Percentiles rank a stretch among this genome's conserved stretches.
Evolutionary conservation across 2,329 filamentous ascomycete species (phyloP).

Genomic region (Niveomyces coronatus): DNA sequence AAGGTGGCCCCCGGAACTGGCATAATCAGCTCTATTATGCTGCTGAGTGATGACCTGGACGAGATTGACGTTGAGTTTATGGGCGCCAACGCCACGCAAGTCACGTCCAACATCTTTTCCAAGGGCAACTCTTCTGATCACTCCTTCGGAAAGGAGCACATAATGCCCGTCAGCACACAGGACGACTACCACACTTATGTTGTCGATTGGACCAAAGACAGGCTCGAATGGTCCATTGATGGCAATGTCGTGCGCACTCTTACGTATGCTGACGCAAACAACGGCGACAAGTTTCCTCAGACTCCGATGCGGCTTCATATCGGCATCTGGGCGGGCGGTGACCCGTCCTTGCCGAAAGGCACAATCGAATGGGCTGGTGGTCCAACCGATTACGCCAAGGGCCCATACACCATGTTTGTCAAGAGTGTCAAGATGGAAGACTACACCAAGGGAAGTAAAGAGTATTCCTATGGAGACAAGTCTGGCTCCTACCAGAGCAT

Average conservation of each 20-base stretch:
- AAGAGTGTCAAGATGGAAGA: slow-evolving; percentile 47
- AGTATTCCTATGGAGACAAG: slow-evolving; percentile 55
- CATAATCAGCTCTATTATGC: slow-evolving; percentile 72
- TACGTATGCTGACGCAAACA: slow-evolving; percentile 49
- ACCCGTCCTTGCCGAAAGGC: slow-evolving; percentile 41
- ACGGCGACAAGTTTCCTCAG: slow-evolving; percentile 58
- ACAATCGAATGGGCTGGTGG: slow-evolving; percentile 64
- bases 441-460: slow-evolving; percentile 46
- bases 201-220: slow-evolving; percentile 58
- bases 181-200: slow-evolving; percentile 65
- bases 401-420: slow-evolving; percentile 66
- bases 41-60: slow-evolving; percentile 74
- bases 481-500: slow-evolving; percentile 56
- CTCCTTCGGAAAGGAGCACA: slow-evolving; percentile 52
- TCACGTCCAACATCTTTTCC: slow-evolving; percentile 69
- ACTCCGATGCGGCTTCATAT: slow-evolving; percentile 63
- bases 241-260: slow-evolving; percentile 53
- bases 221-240: slow-evolving; percentile 61
- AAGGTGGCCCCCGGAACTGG: slow-evolving; percentile 66
- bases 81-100: slow-evolving; percentile 52
- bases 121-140: slow-evolving; percentile 56
- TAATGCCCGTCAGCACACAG: slow-evolving; percentile 39
- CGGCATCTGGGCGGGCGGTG: slow-evolving; percentile 56
- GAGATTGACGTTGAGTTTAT: slow-evolving; percentile 84
- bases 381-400: slow-evolving; percentile 52